Evolutionary conservation across 2,329 filamentous ascomycete species (phyloP), one percentile per base, ranked within the genome.

Genomic region (Botryosphaeria dothidea): DNA sequence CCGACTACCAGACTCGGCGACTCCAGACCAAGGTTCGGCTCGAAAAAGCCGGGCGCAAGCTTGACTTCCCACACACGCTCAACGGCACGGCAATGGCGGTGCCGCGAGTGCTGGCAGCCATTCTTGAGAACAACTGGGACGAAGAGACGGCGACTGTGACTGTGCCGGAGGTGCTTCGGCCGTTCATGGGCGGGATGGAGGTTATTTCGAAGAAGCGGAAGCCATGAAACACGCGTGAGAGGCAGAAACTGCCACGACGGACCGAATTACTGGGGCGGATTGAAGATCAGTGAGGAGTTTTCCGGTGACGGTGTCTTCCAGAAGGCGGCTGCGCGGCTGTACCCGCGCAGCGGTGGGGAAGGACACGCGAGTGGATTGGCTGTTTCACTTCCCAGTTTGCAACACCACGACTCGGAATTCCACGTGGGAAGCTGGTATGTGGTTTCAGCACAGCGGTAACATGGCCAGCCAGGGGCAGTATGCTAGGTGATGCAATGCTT

Each of bases 41-140:
- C 13, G 79, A 79, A 45, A 79, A 75, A 19, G 69, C 65, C 9
- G 74, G 75, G n/a, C 67, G 71, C n/a, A 87, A 85, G 73, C 79
- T 90, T 45, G 83, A 84, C 1, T 98, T 92, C 76, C 92, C 93
- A 15, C 92, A 92, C 80, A 99, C 95, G 0, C 84, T 96, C 41
- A 99, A 99, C 75, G 96, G 94, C 0, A 99, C 95, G 1, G 95
- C 94, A 0, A 82, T 98, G 71, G 95, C 95, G 0, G 90, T 98
- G 41, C 95, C 95, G 3, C 85, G 95, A 61, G 91, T 99, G 13
- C 75, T 99, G 66, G 93, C 95, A 25, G 93, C 93, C 5, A 84
- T 99, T 58, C 75, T 99, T 68, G 95, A 99, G 82, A 92, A 93
- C 72, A 90, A 92, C 0, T 99, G 93, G 91, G 86, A 95, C 72